phyloP scores from a whole-genome alignment of 345 rosid species.

The Lepidium africanum region DNA sequence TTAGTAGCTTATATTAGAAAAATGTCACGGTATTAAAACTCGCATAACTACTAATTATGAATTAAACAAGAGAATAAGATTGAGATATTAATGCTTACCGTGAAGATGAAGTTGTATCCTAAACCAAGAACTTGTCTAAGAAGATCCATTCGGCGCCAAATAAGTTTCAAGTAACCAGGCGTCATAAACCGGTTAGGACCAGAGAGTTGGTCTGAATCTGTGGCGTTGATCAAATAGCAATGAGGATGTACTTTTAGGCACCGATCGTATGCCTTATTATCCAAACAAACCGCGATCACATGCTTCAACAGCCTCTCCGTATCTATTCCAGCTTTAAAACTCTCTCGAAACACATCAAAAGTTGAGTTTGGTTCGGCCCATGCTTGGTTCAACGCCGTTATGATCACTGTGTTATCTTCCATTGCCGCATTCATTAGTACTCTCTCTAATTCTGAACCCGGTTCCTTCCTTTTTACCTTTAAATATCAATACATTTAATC shows the following conservation, averaged over 20 bases:
- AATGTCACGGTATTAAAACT: no score
- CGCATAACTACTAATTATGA: not conserved
- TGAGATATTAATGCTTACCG: no score
- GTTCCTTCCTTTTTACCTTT: constrained; percentile 5
- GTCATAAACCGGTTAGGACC: constrained; percentile 47
- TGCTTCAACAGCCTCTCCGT: constrained; percentile 40
- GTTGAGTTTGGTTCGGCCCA: constrained; percentile 58
- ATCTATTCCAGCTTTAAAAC: constrained; percentile 40
- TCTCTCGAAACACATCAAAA: constrained; percentile 49
- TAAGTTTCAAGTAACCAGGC: constrained; percentile 44
- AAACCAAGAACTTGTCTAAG: constrained; percentile 36
- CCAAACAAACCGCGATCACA: constrained; percentile 46
- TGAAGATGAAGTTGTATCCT: constrained; percentile 66
- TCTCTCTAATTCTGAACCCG: constrained; percentile 20
- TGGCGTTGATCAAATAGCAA: constrained; percentile 37
- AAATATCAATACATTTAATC: not conserved
- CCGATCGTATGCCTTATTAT: constrained; percentile 40
- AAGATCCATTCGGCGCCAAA: constrained; percentile 66
- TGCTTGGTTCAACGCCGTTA: constrained; percentile 61
- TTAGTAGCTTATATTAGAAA: no score
- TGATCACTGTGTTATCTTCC: constrained; percentile 46
- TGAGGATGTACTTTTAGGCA: constrained; percentile 42
- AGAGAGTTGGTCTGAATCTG: constrained; percentile 33
- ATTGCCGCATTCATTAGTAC: constrained; percentile 20
- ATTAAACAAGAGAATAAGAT: no score